These are phyloP conservation scores for Besnoitia besnoiti DNA, from an alignment of 169 alveolate species.

Conservation along the genomic window DNA sequence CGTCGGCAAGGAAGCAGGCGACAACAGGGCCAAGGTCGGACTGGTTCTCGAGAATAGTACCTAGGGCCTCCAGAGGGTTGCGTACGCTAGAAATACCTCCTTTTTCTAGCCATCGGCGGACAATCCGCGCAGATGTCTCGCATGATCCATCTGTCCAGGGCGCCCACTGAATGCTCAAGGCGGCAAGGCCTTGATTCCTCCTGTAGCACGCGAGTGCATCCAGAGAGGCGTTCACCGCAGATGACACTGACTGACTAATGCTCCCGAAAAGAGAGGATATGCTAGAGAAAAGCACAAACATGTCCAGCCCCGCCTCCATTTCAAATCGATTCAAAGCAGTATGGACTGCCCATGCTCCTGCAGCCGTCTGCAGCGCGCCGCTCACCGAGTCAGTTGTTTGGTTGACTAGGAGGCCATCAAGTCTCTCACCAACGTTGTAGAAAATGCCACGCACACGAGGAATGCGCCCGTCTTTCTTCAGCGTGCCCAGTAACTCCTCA, in stretches of 20 bases:
- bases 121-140: conserved; percentile 1
- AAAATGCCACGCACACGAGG: neutral
- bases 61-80: neutral
- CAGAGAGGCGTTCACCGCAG: conserved; percentile 74
- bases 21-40: conserved; percentile 41
- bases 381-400: neutral
- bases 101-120: conserved; percentile 33
- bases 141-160: conserved; percentile 69
- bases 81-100: conserved; percentile 10
- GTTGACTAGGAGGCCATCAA: neutral
- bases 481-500: neutral
- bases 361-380: neutral
- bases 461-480: neutral
- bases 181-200: conserved; percentile 66
- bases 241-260: conserved; percentile 67
- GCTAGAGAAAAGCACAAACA: conserved; percentile 72
- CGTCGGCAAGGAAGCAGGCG: conserved; percentile 27
- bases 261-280: conserved; percentile 73
- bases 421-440: neutral
- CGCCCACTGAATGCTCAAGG: conserved; percentile 78
- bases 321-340: conserved; percentile 25
- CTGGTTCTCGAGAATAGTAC: conserved; percentile 16
- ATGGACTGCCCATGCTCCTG: conserved; percentile 76
- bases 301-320: conserved; percentile 41
- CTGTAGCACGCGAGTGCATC: conserved; percentile 75